These are phyloP conservation scores for Cladophialophora yegresii DNA, from an alignment of 2,329 filamentous ascomycete genomes.

Conservation along the genomic window DNA sequence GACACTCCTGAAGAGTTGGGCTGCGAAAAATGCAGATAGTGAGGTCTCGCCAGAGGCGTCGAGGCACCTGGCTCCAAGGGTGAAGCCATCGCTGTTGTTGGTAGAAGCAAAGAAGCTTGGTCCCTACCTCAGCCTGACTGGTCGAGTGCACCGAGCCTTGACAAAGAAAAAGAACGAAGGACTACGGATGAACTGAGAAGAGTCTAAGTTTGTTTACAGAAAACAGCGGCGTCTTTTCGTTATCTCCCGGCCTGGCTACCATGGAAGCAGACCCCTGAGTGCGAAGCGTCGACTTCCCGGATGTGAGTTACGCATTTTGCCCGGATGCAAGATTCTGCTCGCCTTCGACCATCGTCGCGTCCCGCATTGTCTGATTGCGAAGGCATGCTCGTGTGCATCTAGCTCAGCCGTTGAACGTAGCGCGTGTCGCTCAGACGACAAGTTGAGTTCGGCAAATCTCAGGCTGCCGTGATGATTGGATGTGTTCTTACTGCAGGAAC, in stretches of 20 bases:
- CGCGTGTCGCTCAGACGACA: conserved; percentile 22
- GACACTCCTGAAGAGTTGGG: conserved; percentile 31
- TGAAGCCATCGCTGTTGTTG: conserved; percentile 24
- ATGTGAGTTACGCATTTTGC: conserved; percentile 23
- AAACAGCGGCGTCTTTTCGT: conserved; percentile 26
- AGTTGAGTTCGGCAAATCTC: conserved; percentile 21
- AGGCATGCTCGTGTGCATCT: conserved; percentile 17
- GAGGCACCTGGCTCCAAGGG: conserved; percentile 22
- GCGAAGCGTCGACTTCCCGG: conserved; percentile 20
- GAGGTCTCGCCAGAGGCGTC: conserved; percentile 22
- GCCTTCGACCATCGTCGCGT: conserved; percentile 22
- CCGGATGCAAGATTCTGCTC: conserved; percentile 21
- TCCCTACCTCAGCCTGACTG: conserved; percentile 25
- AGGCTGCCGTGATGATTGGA: conserved; percentile 26
- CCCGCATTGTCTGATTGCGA: conserved; percentile 22
- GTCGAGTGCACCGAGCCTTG: conserved; percentile 24
- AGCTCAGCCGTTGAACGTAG: conserved; percentile 17
- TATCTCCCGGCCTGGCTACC: conserved; percentile 16
- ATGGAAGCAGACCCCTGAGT: conserved; percentile 19
- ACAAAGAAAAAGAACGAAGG: conserved; percentile 21
- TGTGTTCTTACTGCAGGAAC: conserved; percentile 26
- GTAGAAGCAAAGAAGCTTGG: conserved; percentile 31
- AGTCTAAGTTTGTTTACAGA: conserved; percentile 23
- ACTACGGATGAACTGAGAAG: conserved; percentile 23
- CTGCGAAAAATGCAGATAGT: conserved; percentile 28